Base-by-base conservation (phyloP, 2,329 filamentous ascomycete species). In the Grosmannia serpens region DNA sequence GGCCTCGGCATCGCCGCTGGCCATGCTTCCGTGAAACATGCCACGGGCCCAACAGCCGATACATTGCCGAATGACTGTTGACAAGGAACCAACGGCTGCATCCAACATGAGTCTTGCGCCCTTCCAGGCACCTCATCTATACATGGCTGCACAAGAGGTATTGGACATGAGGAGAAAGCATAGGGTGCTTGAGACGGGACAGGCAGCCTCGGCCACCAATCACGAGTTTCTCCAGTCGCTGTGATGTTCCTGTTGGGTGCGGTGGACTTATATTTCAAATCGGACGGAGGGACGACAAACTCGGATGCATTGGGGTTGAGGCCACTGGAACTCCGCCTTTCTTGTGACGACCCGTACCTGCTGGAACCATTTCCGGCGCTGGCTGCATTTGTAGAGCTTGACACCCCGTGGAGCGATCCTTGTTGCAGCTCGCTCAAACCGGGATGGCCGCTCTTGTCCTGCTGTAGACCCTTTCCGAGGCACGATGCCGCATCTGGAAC, bases 291-390 rank as follows among this genome's bases (percentile, higher is more conserved):
- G n/a, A 26, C 51, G 17, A 53, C 26, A 46, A 56, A 59, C n/a
- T 50, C 47, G 1, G 53, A 56, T 13, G 58, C 58, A 27, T 13
- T 35, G n/a, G 58, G 58, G 24, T 59, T 27, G n/a, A 59, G 53
- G 33, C n/a, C 8, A 10, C 52, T 17, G n/a, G 35, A 54, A 7
- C 4, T 27, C 4, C n/a, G 9, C 17, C 15, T 22, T 1, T 22
- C 17, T 6, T n/a, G 2, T 7, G 35, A 54, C 3, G 53, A 26
- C 24, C 17, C 6, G 27, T 6, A 20, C 3, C 11, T n/a, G 5
- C 20, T 33, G 38, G 4, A 31, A 11, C 26, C 22, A 22, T 9
- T 22, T 13, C 26, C 47, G 15, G 15, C 15, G 47, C 15, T 29
- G 47, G 26, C 29, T 4, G 26, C 6, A 29, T n/a, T 8, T 27